Percentiles rank a stretch among this genome's conserved stretches.
Evolutionary conservation across 108 stramenopile species (phyloP).

Genomic region (Cafeteria roenbergensis): DNA sequence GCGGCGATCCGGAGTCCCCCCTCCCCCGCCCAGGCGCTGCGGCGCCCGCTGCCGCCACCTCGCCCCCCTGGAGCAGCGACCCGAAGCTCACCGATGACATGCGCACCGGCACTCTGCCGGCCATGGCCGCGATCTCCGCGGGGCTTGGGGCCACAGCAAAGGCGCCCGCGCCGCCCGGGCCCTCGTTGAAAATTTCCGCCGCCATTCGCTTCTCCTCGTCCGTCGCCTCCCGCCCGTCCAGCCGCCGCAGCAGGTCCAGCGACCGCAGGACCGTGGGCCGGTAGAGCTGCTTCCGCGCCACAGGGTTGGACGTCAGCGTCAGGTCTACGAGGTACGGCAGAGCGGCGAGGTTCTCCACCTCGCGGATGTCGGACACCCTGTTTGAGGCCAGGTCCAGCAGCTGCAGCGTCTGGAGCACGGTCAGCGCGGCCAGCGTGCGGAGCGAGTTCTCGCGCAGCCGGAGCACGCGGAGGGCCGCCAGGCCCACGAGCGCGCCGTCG

Average conservation of each 20-base stretch:
- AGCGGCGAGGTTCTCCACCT: slow-evolving; percentile 16
- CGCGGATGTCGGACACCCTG: slow-evolving; percentile 13
- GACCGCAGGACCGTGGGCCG: background rate
- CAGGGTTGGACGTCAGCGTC: slow-evolving; percentile 15
- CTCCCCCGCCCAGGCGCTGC: too few species aligned
- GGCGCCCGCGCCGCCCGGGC: background rate
- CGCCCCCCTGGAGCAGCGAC: too few species aligned
- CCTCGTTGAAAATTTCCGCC: slow-evolving; percentile 3
- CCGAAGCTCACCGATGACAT: too few species aligned
- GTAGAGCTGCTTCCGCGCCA: slow-evolving; percentile 20
- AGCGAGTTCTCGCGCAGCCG: slow-evolving; percentile 30
- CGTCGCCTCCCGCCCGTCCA: slow-evolving; percentile 16
- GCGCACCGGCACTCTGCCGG: too few species aligned
- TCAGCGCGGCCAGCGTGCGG: slow-evolving; percentile 6
- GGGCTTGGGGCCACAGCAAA: too few species aligned
- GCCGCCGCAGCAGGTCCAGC: slow-evolving; percentile 5
- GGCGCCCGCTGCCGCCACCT: too few species aligned
- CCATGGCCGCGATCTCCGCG: too few species aligned
- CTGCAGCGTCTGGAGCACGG: slow-evolving; percentile 1
- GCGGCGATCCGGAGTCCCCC: too few species aligned
- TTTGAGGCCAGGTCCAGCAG: slow-evolving; percentile 13
- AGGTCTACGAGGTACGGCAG: slow-evolving; percentile 9
- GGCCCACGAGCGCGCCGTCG: background rate
- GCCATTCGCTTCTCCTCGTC: slow-evolving; percentile 16
- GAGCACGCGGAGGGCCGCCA: slow-evolving; percentile 25